These are phyloP conservation scores for Termitomyces sp. DNA, from an alignment of 768 basidiomycete genomes.

Conservation along the genomic window DNA sequence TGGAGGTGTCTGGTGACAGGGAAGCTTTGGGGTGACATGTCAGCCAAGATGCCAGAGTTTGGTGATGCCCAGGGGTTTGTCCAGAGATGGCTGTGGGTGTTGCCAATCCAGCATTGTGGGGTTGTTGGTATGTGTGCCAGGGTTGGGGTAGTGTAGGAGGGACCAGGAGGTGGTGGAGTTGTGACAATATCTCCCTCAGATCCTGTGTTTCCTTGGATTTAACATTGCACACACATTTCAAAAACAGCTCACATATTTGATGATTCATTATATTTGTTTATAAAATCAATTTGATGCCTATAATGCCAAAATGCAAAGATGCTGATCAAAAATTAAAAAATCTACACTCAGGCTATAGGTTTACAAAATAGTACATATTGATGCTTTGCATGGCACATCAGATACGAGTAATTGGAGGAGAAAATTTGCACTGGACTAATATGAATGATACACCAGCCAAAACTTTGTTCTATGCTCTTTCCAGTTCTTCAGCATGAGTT, in stretches of 20 bases:
- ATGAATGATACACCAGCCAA: constrained; percentile 23
- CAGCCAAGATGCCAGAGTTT: too few species aligned
- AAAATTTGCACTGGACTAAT: background rate
- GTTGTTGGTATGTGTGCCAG: too few species aligned
- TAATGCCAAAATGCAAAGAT: constrained; percentile 1
- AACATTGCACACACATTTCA: constrained; percentile 44
- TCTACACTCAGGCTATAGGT: constrained; percentile 36
- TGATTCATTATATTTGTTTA: background rate
- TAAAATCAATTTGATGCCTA: background rate
- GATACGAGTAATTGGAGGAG: background rate
- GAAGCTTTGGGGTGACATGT: too few species aligned
- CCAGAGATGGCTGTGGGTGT: too few species aligned
- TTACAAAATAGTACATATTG: constrained; percentile 42
- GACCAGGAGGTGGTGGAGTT: too few species aligned
- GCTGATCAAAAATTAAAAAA: background rate
- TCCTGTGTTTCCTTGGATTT: constrained; percentile 78
- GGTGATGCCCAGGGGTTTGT: too few species aligned
- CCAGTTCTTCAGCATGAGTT: constrained; percentile 73
- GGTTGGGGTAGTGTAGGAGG: too few species aligned
- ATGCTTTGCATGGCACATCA: constrained; percentile 12
- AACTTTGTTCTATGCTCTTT: constrained; percentile 71
- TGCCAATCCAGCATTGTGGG: too few species aligned
- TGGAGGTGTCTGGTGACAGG: too few species aligned
- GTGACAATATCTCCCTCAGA: constrained; percentile 48
- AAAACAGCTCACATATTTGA: constrained; percentile 14